Conservation (phyloP, 1,284 basidiomycete species). For the Heterobasidion irregulare region DNA sequence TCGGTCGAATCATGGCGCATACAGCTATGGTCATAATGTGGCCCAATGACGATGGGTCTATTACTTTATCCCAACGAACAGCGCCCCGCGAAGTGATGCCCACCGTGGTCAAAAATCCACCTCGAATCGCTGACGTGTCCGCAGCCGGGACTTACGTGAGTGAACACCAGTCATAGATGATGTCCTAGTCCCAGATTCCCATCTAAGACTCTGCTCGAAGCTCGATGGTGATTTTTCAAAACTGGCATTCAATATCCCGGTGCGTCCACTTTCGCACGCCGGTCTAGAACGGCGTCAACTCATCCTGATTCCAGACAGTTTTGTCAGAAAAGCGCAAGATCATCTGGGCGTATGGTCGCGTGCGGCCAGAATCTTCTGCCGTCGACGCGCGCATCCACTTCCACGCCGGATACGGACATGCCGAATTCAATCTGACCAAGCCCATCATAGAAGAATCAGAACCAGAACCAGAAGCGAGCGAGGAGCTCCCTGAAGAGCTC, state of each 20-base stretch:
- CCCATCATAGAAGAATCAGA: not conserved
- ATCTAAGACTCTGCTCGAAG: not conserved
- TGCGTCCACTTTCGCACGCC: not conserved
- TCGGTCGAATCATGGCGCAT: not conserved
- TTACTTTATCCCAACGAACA: not conserved
- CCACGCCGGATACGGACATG: not conserved
- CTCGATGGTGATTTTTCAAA: not conserved
- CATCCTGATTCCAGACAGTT: no score
- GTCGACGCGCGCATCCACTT: not conserved
- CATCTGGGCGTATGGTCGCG: not conserved
- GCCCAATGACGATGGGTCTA: not conserved
- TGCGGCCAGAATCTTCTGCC: not conserved
- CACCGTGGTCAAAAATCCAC: not conserved
- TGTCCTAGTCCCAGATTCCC: not conserved
- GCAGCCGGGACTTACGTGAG: not conserved
- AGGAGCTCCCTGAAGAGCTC: not conserved
- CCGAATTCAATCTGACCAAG: not conserved
- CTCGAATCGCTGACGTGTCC: not conserved
- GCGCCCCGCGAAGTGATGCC: not conserved
- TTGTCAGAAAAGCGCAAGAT: not conserved
- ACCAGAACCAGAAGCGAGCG: not conserved
- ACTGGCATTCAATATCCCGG: not conserved
- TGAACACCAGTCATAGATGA: not conserved
- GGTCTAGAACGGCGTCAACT: no score
- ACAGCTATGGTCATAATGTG: not conserved